Conservation (phyloP, 1,284 basidiomycete genomes). For the Erythrobasidium hasegawianum region DNA sequence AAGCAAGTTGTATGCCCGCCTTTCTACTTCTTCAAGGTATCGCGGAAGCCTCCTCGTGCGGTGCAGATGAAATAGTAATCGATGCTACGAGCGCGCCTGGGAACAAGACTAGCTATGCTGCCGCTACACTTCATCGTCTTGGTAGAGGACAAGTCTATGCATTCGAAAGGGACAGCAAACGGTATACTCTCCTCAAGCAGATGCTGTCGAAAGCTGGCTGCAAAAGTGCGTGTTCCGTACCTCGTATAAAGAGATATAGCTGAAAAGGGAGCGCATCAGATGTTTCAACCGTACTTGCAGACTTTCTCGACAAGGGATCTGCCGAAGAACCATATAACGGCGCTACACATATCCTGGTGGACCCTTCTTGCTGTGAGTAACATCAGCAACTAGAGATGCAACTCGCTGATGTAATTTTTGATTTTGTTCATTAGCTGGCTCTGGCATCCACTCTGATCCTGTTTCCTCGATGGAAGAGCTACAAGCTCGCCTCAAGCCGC, state of each 20-base stretch:
- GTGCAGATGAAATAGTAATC: conserved; percentile 56
- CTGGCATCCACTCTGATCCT: conserved; percentile 46
- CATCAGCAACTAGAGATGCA: background rate
- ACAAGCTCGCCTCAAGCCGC: conserved; percentile 65
- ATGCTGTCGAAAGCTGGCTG: conserved; percentile 80
- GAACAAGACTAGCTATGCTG: conserved; percentile 94
- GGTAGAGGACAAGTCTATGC: conserved; percentile 78
- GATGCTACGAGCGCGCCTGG: conserved; percentile 97
- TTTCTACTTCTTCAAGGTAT: conserved; percentile 59
- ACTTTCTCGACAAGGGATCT: conserved; percentile 75
- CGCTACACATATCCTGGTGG: conserved; percentile 81
- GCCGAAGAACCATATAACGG: conserved; percentile 58
- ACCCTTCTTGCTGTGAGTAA: conserved; percentile 68
- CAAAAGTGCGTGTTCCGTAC: conserved; percentile 51
- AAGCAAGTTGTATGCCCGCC: conserved; percentile 95
- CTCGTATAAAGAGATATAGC: background rate
- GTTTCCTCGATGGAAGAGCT: conserved; percentile 51
- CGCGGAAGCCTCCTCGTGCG: conserved; percentile 47
- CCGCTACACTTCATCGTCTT: conserved; percentile 64
- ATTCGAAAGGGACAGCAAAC: conserved; percentile 73
- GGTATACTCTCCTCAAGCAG: conserved; percentile 72
- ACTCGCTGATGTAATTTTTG: no score
- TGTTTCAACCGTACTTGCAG: conserved; percentile 64
- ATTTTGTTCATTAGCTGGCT: conserved; percentile 41
- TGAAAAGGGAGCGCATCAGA: conserved; percentile 48